Evolutionary conservation across 2,329 filamentous ascomycete species (phyloP).

Genomic region (Diplodia mutila): DNA sequence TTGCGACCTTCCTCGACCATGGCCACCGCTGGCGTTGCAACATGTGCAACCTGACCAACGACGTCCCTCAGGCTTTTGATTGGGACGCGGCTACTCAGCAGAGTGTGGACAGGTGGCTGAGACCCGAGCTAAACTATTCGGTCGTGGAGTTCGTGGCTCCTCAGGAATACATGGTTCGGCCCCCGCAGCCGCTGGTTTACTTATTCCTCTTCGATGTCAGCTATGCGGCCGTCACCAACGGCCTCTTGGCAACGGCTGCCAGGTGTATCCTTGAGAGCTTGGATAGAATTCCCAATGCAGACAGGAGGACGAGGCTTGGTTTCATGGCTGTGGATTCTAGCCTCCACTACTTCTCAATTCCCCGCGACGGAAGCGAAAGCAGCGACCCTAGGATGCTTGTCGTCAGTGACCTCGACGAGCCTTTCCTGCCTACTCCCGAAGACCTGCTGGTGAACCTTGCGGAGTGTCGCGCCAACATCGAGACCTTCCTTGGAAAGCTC

Average conservation of each 20-base stretch:
- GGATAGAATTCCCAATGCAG: constrained; percentile 96
- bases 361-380: constrained; percentile 82
- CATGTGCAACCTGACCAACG: constrained; percentile 98
- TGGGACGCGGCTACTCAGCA: constrained; percentile 95
- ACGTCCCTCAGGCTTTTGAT: constrained; percentile 98
- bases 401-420: constrained; percentile 92
- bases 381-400: constrained; percentile 90
- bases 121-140: constrained; percentile 91
- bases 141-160: constrained; percentile 97
- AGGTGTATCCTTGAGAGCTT: constrained; percentile 93
- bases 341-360: constrained; percentile 94
- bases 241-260: constrained; percentile 87
- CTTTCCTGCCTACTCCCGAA: constrained; percentile 90
- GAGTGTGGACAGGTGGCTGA: constrained; percentile 87
- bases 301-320: constrained; percentile 86
- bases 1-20: constrained; percentile 93
- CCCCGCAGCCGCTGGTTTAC: constrained; percentile 93
- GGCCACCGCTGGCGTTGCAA: constrained; percentile 99
- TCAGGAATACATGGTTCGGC: constrained; percentile 99
- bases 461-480: constrained; percentile 88
- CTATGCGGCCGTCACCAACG: constrained; percentile 85
- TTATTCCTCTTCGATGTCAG: constrained; percentile 95
- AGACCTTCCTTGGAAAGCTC: constrained; percentile 85
- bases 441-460: constrained; percentile 88
- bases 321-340: constrained; percentile 96